These are phyloP conservation scores for Nothopassalora personata DNA, from an alignment of 2,329 filamentous ascomycete genomes.

Conservation along the genomic window DNA sequence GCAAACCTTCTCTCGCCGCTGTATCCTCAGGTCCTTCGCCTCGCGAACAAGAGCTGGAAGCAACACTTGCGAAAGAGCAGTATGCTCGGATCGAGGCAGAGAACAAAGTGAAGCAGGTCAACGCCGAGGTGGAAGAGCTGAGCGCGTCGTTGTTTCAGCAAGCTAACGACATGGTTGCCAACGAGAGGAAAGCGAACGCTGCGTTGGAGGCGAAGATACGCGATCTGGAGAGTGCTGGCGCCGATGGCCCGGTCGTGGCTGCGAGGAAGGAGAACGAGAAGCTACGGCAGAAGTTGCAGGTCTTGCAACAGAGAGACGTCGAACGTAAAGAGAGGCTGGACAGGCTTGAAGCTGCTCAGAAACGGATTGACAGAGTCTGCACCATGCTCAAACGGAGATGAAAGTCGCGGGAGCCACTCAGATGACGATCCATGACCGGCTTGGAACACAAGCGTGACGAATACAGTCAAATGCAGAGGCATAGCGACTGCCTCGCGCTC, in stretches of 20 bases:
- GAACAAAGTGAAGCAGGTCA: constrained; percentile 59
- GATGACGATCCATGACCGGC: not conserved
- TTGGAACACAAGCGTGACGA: too few species aligned
- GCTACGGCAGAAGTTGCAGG: constrained; percentile 64
- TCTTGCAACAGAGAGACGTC: constrained; percentile 63
- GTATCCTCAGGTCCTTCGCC: constrained; percentile 26
- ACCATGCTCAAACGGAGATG: constrained; percentile 48
- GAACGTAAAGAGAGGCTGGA: constrained; percentile 67
- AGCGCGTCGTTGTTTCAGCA: constrained; percentile 71
- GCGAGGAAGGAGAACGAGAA: constrained; percentile 60
- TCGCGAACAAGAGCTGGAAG: constrained; percentile 48
- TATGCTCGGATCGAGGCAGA: constrained; percentile 64
- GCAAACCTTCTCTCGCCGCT: constrained; percentile 35
- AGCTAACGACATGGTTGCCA: constrained; percentile 82
- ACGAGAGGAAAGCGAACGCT: constrained; percentile 65
- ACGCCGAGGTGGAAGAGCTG: constrained; percentile 71
- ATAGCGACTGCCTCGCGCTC: too few species aligned
- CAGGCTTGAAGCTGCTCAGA: constrained; percentile 64
- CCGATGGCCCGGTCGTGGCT: constrained; percentile 37
- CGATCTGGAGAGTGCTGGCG: constrained; percentile 61
- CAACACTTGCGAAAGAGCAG: constrained; percentile 62
- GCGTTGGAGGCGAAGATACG: constrained; percentile 65
- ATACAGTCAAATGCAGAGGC: too few species aligned
- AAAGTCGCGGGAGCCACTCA: constrained; percentile 8
- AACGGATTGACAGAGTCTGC: constrained; percentile 65